A percentile compares a stretch with the other conserved stretches of the same genome.
These are phyloP conservation scores for Termitomyces sp. DNA, from an alignment of 1,284 basidiomycete genomes.

Conservation along the genomic window DNA sequence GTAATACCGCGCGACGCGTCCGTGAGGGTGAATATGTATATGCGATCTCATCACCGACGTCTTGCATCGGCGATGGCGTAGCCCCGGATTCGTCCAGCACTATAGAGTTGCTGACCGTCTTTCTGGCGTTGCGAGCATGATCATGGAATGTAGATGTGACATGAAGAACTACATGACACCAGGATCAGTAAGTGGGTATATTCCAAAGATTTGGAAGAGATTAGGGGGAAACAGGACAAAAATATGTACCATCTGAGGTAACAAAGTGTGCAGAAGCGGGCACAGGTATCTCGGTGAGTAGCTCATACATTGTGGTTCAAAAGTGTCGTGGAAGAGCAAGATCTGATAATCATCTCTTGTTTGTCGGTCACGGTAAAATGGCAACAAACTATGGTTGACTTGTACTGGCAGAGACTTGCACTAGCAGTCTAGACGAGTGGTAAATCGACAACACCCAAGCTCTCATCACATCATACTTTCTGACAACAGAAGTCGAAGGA, in stretches of 20 bases:
- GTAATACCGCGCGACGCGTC: slow-evolving; percentile 40
- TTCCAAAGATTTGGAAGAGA: background rate
- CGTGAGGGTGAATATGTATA: slow-evolving; percentile 42
- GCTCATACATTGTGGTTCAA: slow-evolving; percentile 25
- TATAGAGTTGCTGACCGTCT: slow-evolving; percentile 13
- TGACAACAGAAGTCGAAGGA: background rate
- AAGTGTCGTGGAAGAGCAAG: background rate
- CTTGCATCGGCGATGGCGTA: slow-evolving; percentile 23
- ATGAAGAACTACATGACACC: slow-evolving; percentile 31
- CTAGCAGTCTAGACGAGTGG: too few species aligned
- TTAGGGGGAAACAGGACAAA: background rate
- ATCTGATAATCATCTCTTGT: background rate
- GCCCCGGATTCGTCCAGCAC: slow-evolving; percentile 8
- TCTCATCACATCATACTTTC: background rate
- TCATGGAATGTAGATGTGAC: slow-evolving; percentile 25
- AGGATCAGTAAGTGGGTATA: background rate
- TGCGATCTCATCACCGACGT: slow-evolving; percentile 38
- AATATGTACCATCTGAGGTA: slow-evolving; percentile 21
- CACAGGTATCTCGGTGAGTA: slow-evolving; percentile 40
- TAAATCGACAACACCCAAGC: background rate
- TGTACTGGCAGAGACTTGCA: background rate
- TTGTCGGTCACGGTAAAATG: background rate
- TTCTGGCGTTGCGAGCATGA: slow-evolving; percentile 17
- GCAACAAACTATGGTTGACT: background rate
- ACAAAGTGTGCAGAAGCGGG: slow-evolving; percentile 33